Base-by-base conservation (phyloP, 2,329 filamentous ascomycete genomes). In the Orbilia oligospora region DNA sequence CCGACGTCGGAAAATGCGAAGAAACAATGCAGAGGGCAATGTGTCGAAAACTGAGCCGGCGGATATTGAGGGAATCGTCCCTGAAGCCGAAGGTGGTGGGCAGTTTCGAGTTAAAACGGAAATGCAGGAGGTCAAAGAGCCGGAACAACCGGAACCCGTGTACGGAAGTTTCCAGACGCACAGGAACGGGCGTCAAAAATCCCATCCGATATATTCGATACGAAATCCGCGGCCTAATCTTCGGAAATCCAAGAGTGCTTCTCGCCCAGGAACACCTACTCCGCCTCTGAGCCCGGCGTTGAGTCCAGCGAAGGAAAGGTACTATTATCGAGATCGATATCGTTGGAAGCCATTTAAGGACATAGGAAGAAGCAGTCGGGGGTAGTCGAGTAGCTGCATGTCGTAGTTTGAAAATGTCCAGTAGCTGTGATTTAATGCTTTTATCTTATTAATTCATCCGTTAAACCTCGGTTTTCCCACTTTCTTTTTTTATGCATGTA, bases 291-390 rank as follows among this genome's bases (percentile, higher is more conserved):
- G n/a, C 14, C 20, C 49, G 22, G 24, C 22, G 6, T 27, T 76
- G 36, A 76, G 65, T 22, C 61, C 64, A n/a, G 71, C 71, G 22
- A 70, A 55, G 56, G 71, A 65, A 14, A 70, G 71, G n/a, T 76
- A 76, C 36, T 76, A 76, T 70, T 69, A 63, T 49, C 24, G 71
- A 18, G 71, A 69, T 10, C 65, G 53, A 44, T 5, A n/a, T 38
- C 53, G 46, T 16, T 36, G 46, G 10, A 70, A 66, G 20, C 14
- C 70, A 9, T n/a, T 46, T 9, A 65, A 61, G 65, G n/a, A 56
- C 9, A 44, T 24, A 44, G 56, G 30, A 27, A 22, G 56, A 12
- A 27, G 20, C 10, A 24, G 48, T 51, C 48, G 22, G 20, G 48
- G 8, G 44, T 44, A 9, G 16, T 38, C n/a, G n/a, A 38, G 22